phyloP scores from a whole-genome alignment of 306 rosid species.

The Glycine latifolia region DNA sequence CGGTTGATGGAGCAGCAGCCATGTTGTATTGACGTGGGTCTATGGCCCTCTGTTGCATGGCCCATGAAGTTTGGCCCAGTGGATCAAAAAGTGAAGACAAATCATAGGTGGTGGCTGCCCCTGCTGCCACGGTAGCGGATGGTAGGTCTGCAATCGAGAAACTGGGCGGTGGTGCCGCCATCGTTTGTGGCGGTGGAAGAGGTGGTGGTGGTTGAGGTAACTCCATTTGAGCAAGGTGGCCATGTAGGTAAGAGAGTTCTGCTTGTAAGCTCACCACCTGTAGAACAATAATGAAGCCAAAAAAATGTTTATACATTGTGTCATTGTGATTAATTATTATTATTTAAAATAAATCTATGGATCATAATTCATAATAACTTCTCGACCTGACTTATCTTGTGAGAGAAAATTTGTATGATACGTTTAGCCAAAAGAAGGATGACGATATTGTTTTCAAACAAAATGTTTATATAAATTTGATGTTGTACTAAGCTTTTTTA shows the following conservation, averaged over 20 bases:
- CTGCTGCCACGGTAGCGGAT: constrained; percentile 37
- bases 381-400: neutral
- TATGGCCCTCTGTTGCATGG: constrained; percentile 62
- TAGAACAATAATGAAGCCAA: neutral
- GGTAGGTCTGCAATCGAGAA: constrained; percentile 69
- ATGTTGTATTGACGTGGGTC: constrained; percentile 59
- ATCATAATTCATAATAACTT: neutral
- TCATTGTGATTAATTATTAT: neutral
- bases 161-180: neutral
- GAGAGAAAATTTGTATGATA: neutral
- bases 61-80: constrained; percentile 66
- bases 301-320: neutral
- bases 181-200: constrained; percentile 44
- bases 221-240: constrained; percentile 70
- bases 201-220: constrained; percentile 57
- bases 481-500: no score
- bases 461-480: neutral
- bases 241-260: constrained; percentile 76
- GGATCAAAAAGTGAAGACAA: constrained; percentile 74
- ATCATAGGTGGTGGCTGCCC: constrained; percentile 59
- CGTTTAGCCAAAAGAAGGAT: neutral
- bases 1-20: constrained; percentile 13
- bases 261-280: constrained; percentile 81
- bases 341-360: no score
- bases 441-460: neutral